A percentile compares a stretch with the other conserved stretches of the same genome.
These are phyloP conservation scores for Globisporangium mamillatum DNA, from an alignment of 352 stramenopile species.

Conservation along the genomic window DNA sequence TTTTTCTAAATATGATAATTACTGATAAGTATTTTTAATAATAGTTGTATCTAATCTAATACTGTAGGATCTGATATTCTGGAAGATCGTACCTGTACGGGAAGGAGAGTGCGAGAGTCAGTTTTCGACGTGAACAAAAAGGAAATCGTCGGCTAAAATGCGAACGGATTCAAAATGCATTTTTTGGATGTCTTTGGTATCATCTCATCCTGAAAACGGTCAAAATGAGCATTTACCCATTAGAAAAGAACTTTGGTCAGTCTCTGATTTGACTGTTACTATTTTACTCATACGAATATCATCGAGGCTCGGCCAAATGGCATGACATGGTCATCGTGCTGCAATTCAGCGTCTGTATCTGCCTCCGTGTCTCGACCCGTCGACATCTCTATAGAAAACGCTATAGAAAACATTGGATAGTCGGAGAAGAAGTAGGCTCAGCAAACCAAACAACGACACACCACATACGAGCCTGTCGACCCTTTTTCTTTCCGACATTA, in stretches of 20 bases:
- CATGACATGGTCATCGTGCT: neutral
- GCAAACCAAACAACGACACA: neutral
- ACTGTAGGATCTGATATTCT: neutral
- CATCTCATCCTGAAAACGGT: no score
- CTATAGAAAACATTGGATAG: neutral
- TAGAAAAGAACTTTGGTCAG: no score
- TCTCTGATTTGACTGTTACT: no score
- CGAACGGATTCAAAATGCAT: neutral
- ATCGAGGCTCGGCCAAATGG: no score
- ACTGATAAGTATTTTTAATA: neutral
- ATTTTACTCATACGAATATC: no score
- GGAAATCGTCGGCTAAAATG: neutral
- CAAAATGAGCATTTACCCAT: no score
- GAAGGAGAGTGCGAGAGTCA: neutral
- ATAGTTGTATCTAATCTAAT: neutral
- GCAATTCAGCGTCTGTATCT: neutral
- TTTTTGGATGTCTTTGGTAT: neutral
- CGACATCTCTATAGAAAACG: neutral
- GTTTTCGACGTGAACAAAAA: neutral
- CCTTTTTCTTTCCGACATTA: neutral
- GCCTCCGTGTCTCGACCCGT: neutral
- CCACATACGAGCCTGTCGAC: neutral
- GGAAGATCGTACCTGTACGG: neutral
- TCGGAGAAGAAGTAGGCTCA: neutral
- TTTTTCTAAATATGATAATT: neutral